A percentile compares a stretch with the other conserved stretches of the same genome.
Evolutionary conservation across 305 asterid species (phyloP).

Genomic region (Rubia balearica): DNA sequence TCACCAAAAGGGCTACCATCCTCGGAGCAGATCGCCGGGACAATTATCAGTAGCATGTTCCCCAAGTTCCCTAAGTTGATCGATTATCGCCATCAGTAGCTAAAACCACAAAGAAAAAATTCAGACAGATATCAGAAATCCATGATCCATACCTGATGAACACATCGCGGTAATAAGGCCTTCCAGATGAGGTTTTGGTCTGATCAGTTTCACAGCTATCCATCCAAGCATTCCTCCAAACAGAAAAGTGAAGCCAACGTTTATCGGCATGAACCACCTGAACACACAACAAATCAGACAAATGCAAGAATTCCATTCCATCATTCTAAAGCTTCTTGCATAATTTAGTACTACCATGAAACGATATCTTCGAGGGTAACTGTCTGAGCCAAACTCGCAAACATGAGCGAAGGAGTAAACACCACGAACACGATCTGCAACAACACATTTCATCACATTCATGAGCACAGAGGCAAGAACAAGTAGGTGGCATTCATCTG

Average conservation of each 20-base stretch:
- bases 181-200: slow-evolving; percentile 59
- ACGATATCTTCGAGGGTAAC: slow-evolving; percentile 57
- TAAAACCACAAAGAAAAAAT: not conserved
- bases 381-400: slow-evolving; percentile 56
- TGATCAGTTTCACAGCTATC: slow-evolving; percentile 57
- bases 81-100: not conserved
- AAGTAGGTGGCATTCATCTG: not conserved
- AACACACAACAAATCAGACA: not conserved
- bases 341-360: slow-evolving; percentile 41
- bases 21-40: slow-evolving; percentile 80
- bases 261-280: slow-evolving; percentile 93
- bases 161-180: slow-evolving; percentile 60
- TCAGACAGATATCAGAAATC: not conserved
- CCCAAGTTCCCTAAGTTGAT: slow-evolving; percentile 64
- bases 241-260: slow-evolving; percentile 61
- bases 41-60: slow-evolving; percentile 53
- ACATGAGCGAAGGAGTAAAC: slow-evolving; percentile 63
- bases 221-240: slow-evolving; percentile 73
- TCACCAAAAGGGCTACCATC: slow-evolving; percentile 76
- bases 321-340: not conserved
- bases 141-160: slow-evolving; percentile 56
- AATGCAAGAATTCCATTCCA: no score
- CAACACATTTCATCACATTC: not conserved
- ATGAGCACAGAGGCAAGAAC: not conserved
- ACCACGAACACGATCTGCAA: slow-evolving; percentile 57